Evolutionary conservation across 2,329 filamentous ascomycete species (phyloP).

Genomic region (Claviceps monticola): DNA sequence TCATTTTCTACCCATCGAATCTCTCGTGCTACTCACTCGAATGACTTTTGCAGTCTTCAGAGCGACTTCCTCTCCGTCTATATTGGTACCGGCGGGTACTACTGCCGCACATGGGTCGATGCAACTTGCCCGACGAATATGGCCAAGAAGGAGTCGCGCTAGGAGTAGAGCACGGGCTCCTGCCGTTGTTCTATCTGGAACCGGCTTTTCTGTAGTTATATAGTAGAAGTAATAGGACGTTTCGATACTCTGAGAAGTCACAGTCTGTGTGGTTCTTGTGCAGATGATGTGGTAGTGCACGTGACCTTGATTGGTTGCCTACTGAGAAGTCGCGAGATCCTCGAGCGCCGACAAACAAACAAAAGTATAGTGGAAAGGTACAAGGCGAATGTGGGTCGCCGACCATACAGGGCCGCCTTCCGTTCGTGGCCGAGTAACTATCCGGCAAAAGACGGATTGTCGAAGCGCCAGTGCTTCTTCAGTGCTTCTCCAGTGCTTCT

Average conservation of each 20-base stretch:
- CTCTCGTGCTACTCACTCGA: background rate
- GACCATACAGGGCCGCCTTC: no score
- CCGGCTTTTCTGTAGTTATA: slow-evolving; percentile 2
- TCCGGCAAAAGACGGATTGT: no score
- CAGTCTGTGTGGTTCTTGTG: background rate
- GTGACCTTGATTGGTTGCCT: no score
- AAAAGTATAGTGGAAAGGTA: no score
- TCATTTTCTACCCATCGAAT: background rate
- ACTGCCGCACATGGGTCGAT: no score
- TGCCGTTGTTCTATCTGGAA: background rate
- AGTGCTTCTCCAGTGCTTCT: no score
- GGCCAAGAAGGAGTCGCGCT: background rate
- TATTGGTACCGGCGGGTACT: background rate
- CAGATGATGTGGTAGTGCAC: background rate
- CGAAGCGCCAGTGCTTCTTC: no score
- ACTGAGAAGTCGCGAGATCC: no score
- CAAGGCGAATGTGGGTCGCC: no score
- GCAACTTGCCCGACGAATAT: no score
- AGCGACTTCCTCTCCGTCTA: background rate
- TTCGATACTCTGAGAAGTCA: background rate
- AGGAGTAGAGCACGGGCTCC: background rate
- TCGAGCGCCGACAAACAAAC: no score
- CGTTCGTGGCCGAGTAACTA: no score
- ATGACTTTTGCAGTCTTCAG: background rate
- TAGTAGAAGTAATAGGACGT: background rate